Evolutionary conservation across 257 asterid genomes (phyloP), one percentile per base, ranked within the genome.

Genomic region (Lantana camara): DNA sequence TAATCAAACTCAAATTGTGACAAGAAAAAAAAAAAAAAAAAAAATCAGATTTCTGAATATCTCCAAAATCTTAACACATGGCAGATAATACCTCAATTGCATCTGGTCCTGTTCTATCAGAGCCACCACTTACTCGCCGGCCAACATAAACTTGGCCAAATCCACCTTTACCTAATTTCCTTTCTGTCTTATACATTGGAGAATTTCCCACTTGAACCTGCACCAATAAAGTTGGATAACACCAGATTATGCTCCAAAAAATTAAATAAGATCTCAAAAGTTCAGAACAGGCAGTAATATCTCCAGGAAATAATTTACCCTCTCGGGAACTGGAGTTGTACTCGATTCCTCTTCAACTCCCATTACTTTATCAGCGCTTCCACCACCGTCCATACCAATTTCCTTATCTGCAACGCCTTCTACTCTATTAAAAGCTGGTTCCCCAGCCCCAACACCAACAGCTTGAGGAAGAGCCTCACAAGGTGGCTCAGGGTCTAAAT

Each of bases 191-290:
- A 57, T 94, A 94, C 69, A 75, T 56, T 16, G 97, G 99, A 60
- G 99, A 94, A 72, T 79, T 86, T 17, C 99, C 99, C 74, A 94
- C 99, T 87, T 90, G 97, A 57, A 94, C 97, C 99, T 94, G 80
- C 60, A 78, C 49, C 71, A 74, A 61, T n/a, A 69, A 60, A 38
- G 4, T 16, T 48, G 32, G 45, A 38, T 21, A 51, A 24, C 32
- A 10, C 17, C 48, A 20, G 30, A 30, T 20, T 11, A 30, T 14
- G 9, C 23, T 55, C 27, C 48, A 48, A 4, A 19, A 44, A 21
- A 54, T 9, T 1, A 69, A 20, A 41, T 24, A 51, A 35, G 16
- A 51, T 34, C 30, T 17, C 47, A 7, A 13, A 68, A 37, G 30
- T 49, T 41, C 19, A 42, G 59, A 30, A 12, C 19, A 47, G 64